A percentile compares a stretch with the other conserved stretches of the same genome.
These are phyloP conservation scores for Boletus huronensis DNA, from an alignment of 768 basidiomycete species.

Conservation along the genomic window DNA sequence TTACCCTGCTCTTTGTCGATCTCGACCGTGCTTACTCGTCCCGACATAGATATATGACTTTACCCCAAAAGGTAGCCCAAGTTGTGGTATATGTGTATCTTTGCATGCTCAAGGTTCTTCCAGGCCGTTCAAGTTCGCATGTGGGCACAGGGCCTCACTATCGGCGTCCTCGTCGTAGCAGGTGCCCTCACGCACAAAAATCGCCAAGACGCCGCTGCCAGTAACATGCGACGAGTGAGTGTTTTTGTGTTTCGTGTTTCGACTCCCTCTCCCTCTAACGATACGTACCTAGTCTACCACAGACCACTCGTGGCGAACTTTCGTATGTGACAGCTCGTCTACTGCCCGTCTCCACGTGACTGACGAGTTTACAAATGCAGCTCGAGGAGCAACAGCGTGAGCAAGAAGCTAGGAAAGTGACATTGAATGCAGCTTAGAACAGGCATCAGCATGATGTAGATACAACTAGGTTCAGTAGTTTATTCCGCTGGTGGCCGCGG, in stretches of 20 bases:
- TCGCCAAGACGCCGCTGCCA: slow-evolving; percentile 37
- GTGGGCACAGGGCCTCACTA: slow-evolving; percentile 83
- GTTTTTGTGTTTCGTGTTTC: too few species aligned
- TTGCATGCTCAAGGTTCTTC: slow-evolving; percentile 34
- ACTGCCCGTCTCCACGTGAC: not conserved
- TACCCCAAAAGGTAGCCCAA: slow-evolving; percentile 28
- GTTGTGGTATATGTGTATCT: too few species aligned
- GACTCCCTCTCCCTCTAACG: not conserved
- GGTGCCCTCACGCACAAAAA: slow-evolving; percentile 59
- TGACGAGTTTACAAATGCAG: slow-evolving; percentile 10
- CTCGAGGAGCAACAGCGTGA: slow-evolving; percentile 30
- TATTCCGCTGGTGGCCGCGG: not conserved
- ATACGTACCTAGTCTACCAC: slow-evolving; percentile 6
- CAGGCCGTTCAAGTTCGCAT: slow-evolving; percentile 80
- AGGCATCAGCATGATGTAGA: not conserved
- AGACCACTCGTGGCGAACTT: slow-evolving; percentile 30
- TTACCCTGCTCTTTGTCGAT: too few species aligned
- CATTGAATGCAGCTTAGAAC: slow-evolving; percentile 3
- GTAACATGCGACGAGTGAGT: slow-evolving; percentile 22
- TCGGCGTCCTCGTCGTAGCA: slow-evolving; percentile 68
- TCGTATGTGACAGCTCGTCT: slow-evolving; percentile 17
- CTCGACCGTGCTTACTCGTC: not conserved
- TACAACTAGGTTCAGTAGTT: not conserved
- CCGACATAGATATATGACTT: slow-evolving; percentile 20
- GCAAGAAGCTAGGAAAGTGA: slow-evolving; percentile 14